Evolutionary conservation across 2,329 filamentous ascomycete genomes (phyloP).

Genomic region (Epichloe sibirici): DNA sequence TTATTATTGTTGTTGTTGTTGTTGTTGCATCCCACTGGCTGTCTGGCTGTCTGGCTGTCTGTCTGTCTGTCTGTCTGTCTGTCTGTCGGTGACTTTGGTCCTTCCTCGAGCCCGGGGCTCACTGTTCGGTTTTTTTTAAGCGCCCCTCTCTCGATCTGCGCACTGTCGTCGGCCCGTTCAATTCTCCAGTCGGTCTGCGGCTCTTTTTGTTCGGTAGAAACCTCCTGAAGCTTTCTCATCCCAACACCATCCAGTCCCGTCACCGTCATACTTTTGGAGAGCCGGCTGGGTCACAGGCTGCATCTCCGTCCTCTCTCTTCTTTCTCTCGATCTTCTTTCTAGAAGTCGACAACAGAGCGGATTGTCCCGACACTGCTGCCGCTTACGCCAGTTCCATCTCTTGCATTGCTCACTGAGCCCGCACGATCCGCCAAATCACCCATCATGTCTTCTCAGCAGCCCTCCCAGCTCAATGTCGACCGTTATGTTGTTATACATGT

Average conservation of each 20-base stretch:
- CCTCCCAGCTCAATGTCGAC: constrained; percentile 63
- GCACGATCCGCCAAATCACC: constrained; percentile 8
- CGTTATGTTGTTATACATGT: constrained; percentile 98
- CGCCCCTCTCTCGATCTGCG: not conserved
- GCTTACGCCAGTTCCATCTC: constrained; percentile 4
- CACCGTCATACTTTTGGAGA: constrained; percentile 12
- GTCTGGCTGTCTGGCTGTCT: too few species aligned
- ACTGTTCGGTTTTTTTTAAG: not conserved
- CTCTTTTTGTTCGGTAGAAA: constrained; percentile 13
- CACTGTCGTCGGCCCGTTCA: constrained; percentile 8
- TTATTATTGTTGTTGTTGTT: not conserved
- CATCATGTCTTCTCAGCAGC: constrained; percentile 28
- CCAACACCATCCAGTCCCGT: constrained; percentile 13
- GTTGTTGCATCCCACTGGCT: not conserved
- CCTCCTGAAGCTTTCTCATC: constrained; percentile 18
- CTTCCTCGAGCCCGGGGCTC: not conserved
- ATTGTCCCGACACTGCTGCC: constrained; percentile 7
- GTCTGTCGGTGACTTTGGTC: not conserved
- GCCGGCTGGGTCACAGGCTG: constrained; percentile 27
- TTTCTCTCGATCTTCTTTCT: constrained; percentile 10
- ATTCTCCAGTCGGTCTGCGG: constrained; percentile 13
- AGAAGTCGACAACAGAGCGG: constrained; percentile 8
- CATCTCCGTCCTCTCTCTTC: constrained; percentile 16
- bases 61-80: not conserved
- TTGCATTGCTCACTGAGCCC: constrained; percentile 11